These are phyloP conservation scores for Mycena capillaripes DNA, from an alignment of 768 basidiomycete species.

Conservation along the genomic window DNA sequence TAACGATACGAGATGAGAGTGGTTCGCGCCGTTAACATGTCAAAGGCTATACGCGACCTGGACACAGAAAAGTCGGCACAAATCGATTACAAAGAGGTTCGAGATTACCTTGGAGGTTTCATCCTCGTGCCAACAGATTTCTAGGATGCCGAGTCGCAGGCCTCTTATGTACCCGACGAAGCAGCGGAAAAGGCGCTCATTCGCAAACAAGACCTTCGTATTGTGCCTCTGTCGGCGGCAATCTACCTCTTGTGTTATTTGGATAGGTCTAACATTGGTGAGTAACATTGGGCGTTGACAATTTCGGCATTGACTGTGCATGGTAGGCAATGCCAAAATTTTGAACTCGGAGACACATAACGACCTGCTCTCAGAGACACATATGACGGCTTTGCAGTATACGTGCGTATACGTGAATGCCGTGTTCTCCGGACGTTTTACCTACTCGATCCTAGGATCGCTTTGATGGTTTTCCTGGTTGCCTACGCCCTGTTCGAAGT, in stretches of 20 bases:
- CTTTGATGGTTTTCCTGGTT: conserved; percentile 55
- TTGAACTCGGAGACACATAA: conserved; percentile 49
- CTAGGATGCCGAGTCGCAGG: conserved; percentile 23
- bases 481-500: conserved; percentile 57
- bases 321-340: conserved; percentile 47
- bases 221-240: conserved; percentile 19
- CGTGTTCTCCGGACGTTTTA: background rate
- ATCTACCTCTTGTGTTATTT: conserved; percentile 20
- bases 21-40: no score
- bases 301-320: background rate
- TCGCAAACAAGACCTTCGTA: conserved; percentile 25
- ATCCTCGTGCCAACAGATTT: background rate
- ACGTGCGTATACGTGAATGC: conserved; percentile 34
- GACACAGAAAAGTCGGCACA: no score
- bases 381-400: conserved; percentile 48
- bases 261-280: conserved; percentile 26
- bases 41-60: no score
- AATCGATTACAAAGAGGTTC: background rate
- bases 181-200: conserved; percentile 11
- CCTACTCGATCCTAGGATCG: conserved; percentile 35
- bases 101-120: background rate
- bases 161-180: background rate
- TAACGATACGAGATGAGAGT: no score
- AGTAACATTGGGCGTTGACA: background rate
- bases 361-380: conserved; percentile 44